A percentile compares a stretch with the other conserved stretches of the same genome.
Evolutionary conservation across 305 asterid genomes (phyloP).

Genomic region (Solanum hybrid): DNA sequence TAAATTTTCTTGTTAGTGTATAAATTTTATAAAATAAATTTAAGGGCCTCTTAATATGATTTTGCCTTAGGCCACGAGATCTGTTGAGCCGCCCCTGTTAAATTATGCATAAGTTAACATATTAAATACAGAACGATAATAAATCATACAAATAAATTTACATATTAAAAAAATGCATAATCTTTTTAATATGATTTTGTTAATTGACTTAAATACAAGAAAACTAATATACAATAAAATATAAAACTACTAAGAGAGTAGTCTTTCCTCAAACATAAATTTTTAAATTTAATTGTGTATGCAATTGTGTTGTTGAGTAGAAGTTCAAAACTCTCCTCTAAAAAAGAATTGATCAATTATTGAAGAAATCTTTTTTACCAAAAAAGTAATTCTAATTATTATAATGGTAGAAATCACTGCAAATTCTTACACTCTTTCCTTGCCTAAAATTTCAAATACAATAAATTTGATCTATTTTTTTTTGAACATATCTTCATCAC

Average conservation of each 20-base stretch:
- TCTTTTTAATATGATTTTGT: neutral
- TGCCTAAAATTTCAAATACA: neutral
- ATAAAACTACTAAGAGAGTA: neutral
- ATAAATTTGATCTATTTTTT: too few relatives aligned
- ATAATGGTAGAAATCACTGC: neutral
- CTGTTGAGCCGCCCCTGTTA: too few relatives aligned
- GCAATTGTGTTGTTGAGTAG: neutral
- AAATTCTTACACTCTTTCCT: neutral
- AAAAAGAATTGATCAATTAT: neutral
- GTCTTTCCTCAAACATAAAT: too few relatives aligned
- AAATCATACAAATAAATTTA: too few relatives aligned
- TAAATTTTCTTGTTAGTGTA: too few relatives aligned
- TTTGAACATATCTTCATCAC: neutral
- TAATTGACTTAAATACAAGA: neutral
- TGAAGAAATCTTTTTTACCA: neutral
- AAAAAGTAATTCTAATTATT: neutral
- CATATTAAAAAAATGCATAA: too few relatives aligned
- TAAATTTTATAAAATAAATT: too few relatives aligned
- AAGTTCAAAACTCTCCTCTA: neutral
- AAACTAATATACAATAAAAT: neutral
- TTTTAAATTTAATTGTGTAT: neutral
- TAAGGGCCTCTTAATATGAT: too few relatives aligned
- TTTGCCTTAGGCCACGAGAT: too few relatives aligned
- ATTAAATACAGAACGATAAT: neutral
- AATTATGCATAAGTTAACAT: neutral